Evolutionary conservation across 805 yeast genomes (phyloP).

Genomic region (Spathaspora passalidarum): DNA sequence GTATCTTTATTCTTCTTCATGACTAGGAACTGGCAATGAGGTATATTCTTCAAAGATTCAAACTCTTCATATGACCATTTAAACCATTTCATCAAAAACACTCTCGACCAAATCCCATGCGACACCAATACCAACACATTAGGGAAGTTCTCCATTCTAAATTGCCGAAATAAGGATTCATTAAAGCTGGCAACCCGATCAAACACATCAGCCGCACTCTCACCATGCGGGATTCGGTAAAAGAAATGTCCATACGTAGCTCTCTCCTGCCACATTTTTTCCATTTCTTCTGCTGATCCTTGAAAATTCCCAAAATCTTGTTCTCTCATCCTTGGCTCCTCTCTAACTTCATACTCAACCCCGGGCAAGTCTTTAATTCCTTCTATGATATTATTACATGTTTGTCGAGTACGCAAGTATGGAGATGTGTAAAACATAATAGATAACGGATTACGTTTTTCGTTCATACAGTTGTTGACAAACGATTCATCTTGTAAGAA

Average conservation of each 20-base stretch:
- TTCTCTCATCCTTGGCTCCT: slow-evolving; percentile 90
- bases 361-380: slow-evolving; percentile 49
- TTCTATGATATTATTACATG: slow-evolving; percentile 66
- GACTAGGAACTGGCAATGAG: slow-evolving; percentile 78
- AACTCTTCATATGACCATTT: slow-evolving; percentile 90
- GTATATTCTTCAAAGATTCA: slow-evolving; percentile 77
- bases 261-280: slow-evolving; percentile 75
- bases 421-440: slow-evolving; percentile 85
- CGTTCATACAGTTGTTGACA: slow-evolving; percentile 9
- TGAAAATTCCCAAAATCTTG: slow-evolving; percentile 96
- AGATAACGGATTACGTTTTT: slow-evolving; percentile 23
- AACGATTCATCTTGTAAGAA: slow-evolving; percentile 38
- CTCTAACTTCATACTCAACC: slow-evolving; percentile 54
- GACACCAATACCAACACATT: slow-evolving; percentile 79
- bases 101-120: slow-evolving; percentile 94
- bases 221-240: slow-evolving; percentile 89
- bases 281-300: slow-evolving; percentile 72
- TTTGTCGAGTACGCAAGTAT: slow-evolving; percentile 78
- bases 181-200: slow-evolving; percentile 89
- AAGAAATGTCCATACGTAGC: slow-evolving; percentile 80
- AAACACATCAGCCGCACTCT: slow-evolving; percentile 93
- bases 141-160: slow-evolving; percentile 68
- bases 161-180: slow-evolving; percentile 81
- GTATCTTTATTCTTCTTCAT: slow-evolving; percentile 60
- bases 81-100: slow-evolving; percentile 91